These are phyloP conservation scores for Candida parachauliodes DNA, from an alignment of 805 yeast species.

Conservation along the genomic window DNA sequence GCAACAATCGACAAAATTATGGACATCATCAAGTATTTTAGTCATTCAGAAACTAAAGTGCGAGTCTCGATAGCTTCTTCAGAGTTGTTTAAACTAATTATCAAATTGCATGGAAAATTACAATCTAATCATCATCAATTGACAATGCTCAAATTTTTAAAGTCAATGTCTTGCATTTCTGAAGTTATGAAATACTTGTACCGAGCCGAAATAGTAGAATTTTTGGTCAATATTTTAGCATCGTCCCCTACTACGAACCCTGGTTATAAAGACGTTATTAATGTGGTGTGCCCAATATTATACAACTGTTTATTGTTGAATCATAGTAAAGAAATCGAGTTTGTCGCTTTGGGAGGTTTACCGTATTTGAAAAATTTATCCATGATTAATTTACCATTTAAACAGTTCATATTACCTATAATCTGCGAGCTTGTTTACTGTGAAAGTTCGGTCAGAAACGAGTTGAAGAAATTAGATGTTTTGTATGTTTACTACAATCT, in stretches of 20 bases:
- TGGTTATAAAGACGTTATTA: slow-evolving; percentile 38
- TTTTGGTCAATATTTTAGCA: slow-evolving; percentile 32
- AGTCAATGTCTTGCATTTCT: slow-evolving; percentile 36
- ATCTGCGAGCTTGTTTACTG: slow-evolving; percentile 52
- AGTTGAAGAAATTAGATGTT: slow-evolving; percentile 35
- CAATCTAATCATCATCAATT: slow-evolving; percentile 27
- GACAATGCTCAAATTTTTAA: slow-evolving; percentile 42
- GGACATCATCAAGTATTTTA: slow-evolving; percentile 38
- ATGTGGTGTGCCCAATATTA: slow-evolving; percentile 45
- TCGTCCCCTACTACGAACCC: slow-evolving; percentile 23
- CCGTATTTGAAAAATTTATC: slow-evolving; percentile 42
- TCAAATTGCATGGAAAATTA: slow-evolving; percentile 34
- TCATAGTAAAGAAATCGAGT: slow-evolving; percentile 40
- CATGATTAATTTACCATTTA: slow-evolving; percentile 38
- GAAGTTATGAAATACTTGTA: slow-evolving; percentile 29
- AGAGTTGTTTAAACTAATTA: slow-evolving; percentile 39
- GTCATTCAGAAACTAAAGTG: slow-evolving; percentile 45
- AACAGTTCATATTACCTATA: slow-evolving; percentile 52
- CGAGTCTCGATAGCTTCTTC: slow-evolving; percentile 34
- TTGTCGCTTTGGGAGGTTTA: slow-evolving; percentile 45
- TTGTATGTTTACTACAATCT: slow-evolving; percentile 37
- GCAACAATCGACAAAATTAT: slow-evolving; percentile 28
- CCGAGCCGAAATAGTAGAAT: slow-evolving; percentile 42
- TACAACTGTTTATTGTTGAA: slow-evolving; percentile 52
- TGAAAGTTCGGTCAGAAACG: slow-evolving; percentile 32